Conservation (phyloP, 139 green algal species). For the Chlorella sp. region DNA sequence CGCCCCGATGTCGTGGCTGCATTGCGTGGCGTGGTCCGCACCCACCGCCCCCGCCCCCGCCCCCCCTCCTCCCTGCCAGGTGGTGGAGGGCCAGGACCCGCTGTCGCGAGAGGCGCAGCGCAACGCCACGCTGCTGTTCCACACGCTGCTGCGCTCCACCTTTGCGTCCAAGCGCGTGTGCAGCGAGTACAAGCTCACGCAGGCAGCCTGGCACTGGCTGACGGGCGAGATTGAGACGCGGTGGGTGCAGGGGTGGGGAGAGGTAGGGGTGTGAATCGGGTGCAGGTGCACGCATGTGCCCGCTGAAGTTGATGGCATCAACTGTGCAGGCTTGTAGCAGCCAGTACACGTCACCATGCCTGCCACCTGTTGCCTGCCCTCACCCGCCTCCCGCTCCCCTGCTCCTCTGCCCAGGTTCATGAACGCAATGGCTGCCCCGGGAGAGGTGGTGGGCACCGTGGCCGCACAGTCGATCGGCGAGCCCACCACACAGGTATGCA, state of each 20-base stretch:
- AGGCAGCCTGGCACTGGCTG: slow-evolving; percentile 91
- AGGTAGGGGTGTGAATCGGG: neutral
- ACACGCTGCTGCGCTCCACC: slow-evolving; percentile 82
- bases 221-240: slow-evolving; percentile 83
- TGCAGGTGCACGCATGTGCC: neutral
- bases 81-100: slow-evolving; percentile 86
- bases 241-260: slow-evolving; percentile 4
- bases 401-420: slow-evolving; percentile 37
- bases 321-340: neutral
- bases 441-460: slow-evolving; percentile 94
- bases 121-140: slow-evolving; percentile 96
- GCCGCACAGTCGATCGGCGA: slow-evolving; percentile 98
- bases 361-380: neutral
- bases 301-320: neutral
- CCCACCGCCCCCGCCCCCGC: neutral
- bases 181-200: slow-evolving; percentile 83
- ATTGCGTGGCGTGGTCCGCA: too few species aligned
- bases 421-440: slow-evolving; percentile 72
- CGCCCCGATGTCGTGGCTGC: too few species aligned
- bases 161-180: slow-evolving; percentile 91
- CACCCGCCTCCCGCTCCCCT: too few species aligned
- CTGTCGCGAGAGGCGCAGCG: slow-evolving; percentile 91
- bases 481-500: slow-evolving; percentile 82
- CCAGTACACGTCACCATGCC: neutral
- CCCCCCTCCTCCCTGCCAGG: slow-evolving; percentile 5